Conservation (phyloP, 2,329 filamentous ascomycete species). For the Botryotinia globosa region DNA sequence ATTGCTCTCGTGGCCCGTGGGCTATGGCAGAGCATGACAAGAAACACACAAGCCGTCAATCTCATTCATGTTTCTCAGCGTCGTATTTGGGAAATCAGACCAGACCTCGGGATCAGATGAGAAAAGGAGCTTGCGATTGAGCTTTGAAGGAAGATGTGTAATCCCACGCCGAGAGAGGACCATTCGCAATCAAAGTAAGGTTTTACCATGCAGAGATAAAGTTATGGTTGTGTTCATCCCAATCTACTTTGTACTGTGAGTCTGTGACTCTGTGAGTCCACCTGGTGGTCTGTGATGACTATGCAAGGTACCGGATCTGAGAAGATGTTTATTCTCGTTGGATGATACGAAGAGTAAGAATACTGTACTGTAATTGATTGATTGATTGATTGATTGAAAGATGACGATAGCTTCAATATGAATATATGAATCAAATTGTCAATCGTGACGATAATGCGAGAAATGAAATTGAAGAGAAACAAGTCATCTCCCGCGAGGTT, state of each 20-base stretch:
- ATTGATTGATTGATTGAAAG: not conserved
- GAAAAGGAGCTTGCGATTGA: not conserved
- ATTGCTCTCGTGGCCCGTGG: not conserved
- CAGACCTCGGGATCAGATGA: not conserved
- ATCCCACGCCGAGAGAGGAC: not conserved
- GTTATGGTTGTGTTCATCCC: not conserved
- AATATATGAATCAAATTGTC: not conserved
- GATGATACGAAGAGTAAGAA: not conserved
- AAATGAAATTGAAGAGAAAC: conserved; percentile 1
- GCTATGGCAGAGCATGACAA: not conserved
- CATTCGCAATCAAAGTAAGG: not conserved
- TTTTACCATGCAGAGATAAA: not conserved
- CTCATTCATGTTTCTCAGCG: not conserved
- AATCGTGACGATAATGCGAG: not conserved
- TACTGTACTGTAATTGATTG: not conserved
- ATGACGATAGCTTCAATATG: not conserved
- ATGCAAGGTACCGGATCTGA: not conserved
- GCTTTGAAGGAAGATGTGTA: not conserved
- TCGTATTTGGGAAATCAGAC: conserved; percentile 2
- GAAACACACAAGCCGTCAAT: not conserved
- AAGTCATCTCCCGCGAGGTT: not conserved
- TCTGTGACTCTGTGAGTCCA: too few relatives aligned
- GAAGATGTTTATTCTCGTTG: not conserved
- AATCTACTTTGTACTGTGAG: too few relatives aligned
- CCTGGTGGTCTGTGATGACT: too few relatives aligned